phyloP scores from a whole-genome alignment of 2,329 filamentous ascomycete genomes.

The Neofusicoccum kwambonambiense region DNA sequence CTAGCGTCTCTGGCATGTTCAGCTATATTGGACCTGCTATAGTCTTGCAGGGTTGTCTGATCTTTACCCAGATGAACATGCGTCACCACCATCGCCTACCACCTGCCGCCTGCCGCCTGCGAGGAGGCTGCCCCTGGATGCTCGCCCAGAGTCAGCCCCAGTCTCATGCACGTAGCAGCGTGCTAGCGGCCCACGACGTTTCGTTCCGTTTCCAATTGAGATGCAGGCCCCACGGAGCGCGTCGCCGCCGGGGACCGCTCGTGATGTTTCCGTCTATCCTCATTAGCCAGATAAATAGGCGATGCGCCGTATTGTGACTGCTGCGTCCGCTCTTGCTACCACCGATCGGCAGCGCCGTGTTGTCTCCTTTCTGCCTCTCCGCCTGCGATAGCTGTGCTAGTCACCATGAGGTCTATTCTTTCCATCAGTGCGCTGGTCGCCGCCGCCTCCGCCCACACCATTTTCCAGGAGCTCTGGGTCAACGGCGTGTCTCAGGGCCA shows the following conservation, averaged over 20 bases:
- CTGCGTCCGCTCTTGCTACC: conserved; percentile 19
- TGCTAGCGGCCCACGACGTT: conserved; percentile 20
- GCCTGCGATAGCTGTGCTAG: conserved; percentile 43
- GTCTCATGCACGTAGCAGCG: conserved; percentile 13
- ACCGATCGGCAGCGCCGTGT: conserved; percentile 2
- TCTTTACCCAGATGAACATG: conserved; percentile 6
- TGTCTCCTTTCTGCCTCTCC: neutral
- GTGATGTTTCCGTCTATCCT: conserved; percentile 17
- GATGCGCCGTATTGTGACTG: neutral
- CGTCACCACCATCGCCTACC: neutral
- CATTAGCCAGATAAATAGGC: conserved; percentile 26
- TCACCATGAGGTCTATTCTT: conserved; percentile 17
- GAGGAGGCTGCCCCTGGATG: neutral
- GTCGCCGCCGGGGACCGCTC: conserved; percentile 16
- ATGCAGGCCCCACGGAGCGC: conserved; percentile 10
- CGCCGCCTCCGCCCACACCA: conserved; percentile 6
- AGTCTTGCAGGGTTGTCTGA: conserved; percentile 10
- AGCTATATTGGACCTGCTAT: conserved; percentile 21
- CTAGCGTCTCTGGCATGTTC: conserved; percentile 23
- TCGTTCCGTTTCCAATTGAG: conserved; percentile 30
- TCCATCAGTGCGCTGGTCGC: conserved; percentile 21
- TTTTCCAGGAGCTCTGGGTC: conserved; percentile 27
- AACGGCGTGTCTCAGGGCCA: conserved; percentile 25
- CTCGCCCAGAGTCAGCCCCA: neutral
- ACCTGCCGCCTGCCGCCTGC: neutral